phyloP scores from a whole-genome alignment of 768 basidiomycete genomes.

The Lactifluus volemus region DNA sequence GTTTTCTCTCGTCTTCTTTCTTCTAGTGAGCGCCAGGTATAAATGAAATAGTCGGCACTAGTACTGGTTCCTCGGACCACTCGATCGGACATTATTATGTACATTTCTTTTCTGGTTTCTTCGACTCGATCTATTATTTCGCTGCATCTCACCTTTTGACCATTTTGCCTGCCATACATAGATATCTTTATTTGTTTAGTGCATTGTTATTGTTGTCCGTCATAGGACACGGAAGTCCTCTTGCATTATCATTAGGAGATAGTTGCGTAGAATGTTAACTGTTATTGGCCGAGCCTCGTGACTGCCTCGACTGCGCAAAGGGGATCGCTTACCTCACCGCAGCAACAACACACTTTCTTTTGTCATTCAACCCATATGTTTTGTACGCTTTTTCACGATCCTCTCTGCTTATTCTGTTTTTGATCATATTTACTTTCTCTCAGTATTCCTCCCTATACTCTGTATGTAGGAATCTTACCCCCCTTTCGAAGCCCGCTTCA shows the following conservation, averaged over 20 bases:
- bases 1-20: conserved; percentile 14
- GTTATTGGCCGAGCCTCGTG: neutral
- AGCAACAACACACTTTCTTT: too few species aligned
- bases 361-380: neutral
- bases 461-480: conserved; percentile 22
- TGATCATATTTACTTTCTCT: neutral
- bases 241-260: conserved; percentile 3
- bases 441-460: conserved; percentile 31
- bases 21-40: conserved; percentile 9
- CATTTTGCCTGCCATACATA: conserved; percentile 17
- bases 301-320: neutral
- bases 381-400: neutral
- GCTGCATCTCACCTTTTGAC: conserved; percentile 8
- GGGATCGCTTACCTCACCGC: too few species aligned
- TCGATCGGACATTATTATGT: conserved; percentile 9
- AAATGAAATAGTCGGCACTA: neutral
- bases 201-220: conserved; percentile 4
- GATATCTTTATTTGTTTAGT: conserved; percentile 21
- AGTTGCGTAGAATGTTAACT: neutral
- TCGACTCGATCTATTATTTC: neutral
- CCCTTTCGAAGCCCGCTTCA: neutral
- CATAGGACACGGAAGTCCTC: neutral
- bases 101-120: neutral
- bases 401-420: neutral
- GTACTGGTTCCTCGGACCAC: neutral